A percentile compares a stretch with the other conserved stretches of the same genome.
phyloP scores from a whole-genome alignment of 768 basidiomycete species.

The Macrolepiota fuliginosa region DNA sequence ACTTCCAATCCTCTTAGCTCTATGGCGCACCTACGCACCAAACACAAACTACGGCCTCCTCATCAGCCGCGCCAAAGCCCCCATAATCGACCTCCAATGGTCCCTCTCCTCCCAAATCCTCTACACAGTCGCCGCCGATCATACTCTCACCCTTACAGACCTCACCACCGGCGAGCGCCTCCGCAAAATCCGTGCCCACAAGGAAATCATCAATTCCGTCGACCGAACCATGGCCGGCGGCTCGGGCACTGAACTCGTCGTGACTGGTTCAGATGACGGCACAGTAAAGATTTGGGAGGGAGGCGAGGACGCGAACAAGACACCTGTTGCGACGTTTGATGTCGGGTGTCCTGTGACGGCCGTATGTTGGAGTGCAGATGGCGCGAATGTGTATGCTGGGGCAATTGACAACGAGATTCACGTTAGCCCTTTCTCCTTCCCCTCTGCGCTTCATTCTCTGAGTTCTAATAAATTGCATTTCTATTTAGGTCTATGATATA shows the following conservation, averaged over 20 bases:
- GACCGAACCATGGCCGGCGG: constrained; percentile 86
- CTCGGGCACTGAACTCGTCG: constrained; percentile 80
- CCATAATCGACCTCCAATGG: constrained; percentile 93
- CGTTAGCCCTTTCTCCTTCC: constrained; percentile 44
- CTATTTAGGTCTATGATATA: constrained; percentile 79
- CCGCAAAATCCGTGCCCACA: constrained; percentile 83
- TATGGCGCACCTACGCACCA: constrained; percentile 91
- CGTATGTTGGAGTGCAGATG: constrained; percentile 92
- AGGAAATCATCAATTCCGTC: constrained; percentile 86
- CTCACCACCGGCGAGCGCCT: constrained; percentile 81
- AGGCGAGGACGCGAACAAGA: constrained; percentile 68
- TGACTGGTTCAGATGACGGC: constrained; percentile 90
- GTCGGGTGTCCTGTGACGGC: constrained; percentile 89
- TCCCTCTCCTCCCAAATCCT: constrained; percentile 69
- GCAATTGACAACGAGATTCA: constrained; percentile 97
- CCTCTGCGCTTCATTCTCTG: not conserved
- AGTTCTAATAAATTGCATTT: not conserved
- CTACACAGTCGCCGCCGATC: constrained; percentile 90
- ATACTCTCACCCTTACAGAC: constrained; percentile 73
- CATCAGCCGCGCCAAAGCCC: constrained; percentile 81
- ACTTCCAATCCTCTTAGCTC: constrained; percentile 39
- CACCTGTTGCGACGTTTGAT: constrained; percentile 77
- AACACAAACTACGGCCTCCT: constrained; percentile 92
- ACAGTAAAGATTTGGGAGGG: constrained; percentile 92
- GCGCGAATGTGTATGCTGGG: constrained; percentile 84